Percentiles rank a stretch among this genome's conserved stretches.
These are phyloP conservation scores for Phytophthora crassamura DNA, from an alignment of 352 stramenopile species.

Conservation along the genomic window DNA sequence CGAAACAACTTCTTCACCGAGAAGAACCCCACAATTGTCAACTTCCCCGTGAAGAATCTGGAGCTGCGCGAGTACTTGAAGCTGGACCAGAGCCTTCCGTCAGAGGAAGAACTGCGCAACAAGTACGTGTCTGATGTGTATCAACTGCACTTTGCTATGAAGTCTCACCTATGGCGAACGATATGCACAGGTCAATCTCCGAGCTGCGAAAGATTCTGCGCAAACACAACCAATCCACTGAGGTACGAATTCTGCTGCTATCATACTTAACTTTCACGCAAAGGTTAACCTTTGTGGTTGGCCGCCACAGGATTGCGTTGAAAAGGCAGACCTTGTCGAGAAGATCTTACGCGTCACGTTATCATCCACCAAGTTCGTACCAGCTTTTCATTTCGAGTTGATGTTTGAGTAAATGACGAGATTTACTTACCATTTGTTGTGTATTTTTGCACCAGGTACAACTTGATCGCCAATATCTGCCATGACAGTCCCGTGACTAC, in stretches of 20 bases:
- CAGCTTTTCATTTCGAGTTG: slow-evolving; percentile 13
- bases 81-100: slow-evolving; percentile 52
- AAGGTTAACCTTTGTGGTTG: neutral
- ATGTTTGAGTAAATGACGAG: neutral
- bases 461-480: slow-evolving; percentile 98
- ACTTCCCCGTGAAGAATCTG: slow-evolving; percentile 99
- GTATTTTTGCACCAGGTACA: slow-evolving; percentile 90
- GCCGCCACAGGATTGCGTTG: slow-evolving; percentile 67
- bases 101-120: slow-evolving; percentile 59
- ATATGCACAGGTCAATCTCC: slow-evolving; percentile 53
- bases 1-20: slow-evolving; percentile 98
- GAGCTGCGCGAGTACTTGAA: slow-evolving; percentile 94
- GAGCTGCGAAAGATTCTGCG: slow-evolving; percentile 67
- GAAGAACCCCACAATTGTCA: slow-evolving; percentile 99
- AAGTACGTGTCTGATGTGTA: slow-evolving; percentile 28
- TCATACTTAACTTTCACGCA: neutral
- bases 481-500: slow-evolving; percentile 95
- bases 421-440: slow-evolving; percentile 8
- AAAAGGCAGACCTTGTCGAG: slow-evolving; percentile 80
- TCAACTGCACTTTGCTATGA: neutral
- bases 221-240: slow-evolving; percentile 56
- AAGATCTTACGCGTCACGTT: slow-evolving; percentile 59
- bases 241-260: slow-evolving; percentile 30
- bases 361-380: slow-evolving; percentile 72
- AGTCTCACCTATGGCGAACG: slow-evolving; percentile 1